Evolutionary conservation across 1,284 basidiomycete species (phyloP), one percentile per base, ranked within the genome.

Genomic region (Phaffia rhodozyma): DNA sequence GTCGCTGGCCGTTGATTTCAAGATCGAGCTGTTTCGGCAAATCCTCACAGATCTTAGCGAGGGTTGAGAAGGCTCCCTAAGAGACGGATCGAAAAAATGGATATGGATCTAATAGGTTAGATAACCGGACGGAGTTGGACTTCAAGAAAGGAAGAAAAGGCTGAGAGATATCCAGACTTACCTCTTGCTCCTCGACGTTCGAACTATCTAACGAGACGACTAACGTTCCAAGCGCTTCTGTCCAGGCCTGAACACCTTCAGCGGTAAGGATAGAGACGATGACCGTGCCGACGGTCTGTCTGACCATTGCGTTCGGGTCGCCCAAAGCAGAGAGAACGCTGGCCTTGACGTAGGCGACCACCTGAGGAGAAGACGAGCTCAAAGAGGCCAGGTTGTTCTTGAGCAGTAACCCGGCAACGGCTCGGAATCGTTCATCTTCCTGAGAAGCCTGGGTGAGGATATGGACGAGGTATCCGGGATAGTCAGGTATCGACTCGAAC

Each of bases 11-110:
- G 68, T 83, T 85, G 72, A 97, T 88, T 67, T 91, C 86, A 69
- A 96, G 84, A 75, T 97, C 94, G 75, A 98, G 83, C 76, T 94
- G 92, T 67, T 89, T 84, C 5, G 94, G 92, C 69, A 93, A 94
- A 74, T 99, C 96, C 77, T 97, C 91, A 75, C 91, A 94, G 63
- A 96, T 86, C 75, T 96, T 97, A 74, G 93, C 88, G 60, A 98
- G 82, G 7, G 92, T 88, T 73, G 89, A 89, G 78, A 97, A 96
- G 20, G 92, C 90, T 58, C 90, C 90, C 91, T 97, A 70, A 2
- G n/a, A 23, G 67, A 63, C 48, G 55, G 67, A 63, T 34, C 16
- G 59, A 34, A 52, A 52, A 58, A 56, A 32, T 47, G 29, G 18
- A 50, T 50, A 32, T 47, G 29, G 18, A 50, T 50, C 52, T 29